phyloP scores from a whole-genome alignment of 306 rosid species.

The Inga laurina region DNA sequence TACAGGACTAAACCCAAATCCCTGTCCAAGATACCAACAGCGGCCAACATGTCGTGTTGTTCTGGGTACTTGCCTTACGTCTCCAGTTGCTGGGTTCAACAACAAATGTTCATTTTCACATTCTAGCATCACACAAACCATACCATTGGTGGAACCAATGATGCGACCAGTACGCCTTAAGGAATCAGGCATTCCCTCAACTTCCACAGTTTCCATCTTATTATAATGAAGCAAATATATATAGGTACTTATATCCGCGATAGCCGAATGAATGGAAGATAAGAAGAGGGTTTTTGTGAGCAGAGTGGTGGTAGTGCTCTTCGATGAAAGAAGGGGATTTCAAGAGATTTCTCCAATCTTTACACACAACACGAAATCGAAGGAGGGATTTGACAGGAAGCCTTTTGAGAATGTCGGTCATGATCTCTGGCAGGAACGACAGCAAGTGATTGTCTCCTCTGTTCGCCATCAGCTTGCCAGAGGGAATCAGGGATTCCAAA shows the following conservation, averaged over 20 bases:
- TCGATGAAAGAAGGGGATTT: background rate
- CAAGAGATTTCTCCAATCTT: background rate
- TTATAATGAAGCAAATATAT: background rate
- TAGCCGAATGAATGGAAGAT: background rate
- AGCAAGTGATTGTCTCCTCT: background rate
- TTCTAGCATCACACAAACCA: background rate
- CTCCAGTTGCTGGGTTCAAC: slow-evolving; percentile 24
- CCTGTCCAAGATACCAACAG: background rate
- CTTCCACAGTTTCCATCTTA: background rate
- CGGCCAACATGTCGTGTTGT: background rate
- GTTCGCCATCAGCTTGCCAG: background rate
- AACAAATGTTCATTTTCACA: background rate
- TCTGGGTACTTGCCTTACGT: background rate
- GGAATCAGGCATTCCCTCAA: background rate
- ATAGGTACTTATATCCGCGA: too few relatives aligned
- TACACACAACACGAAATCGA: background rate
- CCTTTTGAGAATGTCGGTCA: background rate
- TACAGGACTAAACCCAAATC: slow-evolving; percentile 24
- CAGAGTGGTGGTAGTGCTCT: background rate
- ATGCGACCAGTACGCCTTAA: background rate
- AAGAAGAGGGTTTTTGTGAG: background rate
- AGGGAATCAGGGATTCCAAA: background rate
- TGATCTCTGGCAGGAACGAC: background rate
- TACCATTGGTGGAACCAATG: slow-evolving; percentile 31
- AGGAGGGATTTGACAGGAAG: background rate